Evolutionary conservation across 2,329 filamentous ascomycete species (phyloP).

Genomic region (Penicillium palitans): DNA sequence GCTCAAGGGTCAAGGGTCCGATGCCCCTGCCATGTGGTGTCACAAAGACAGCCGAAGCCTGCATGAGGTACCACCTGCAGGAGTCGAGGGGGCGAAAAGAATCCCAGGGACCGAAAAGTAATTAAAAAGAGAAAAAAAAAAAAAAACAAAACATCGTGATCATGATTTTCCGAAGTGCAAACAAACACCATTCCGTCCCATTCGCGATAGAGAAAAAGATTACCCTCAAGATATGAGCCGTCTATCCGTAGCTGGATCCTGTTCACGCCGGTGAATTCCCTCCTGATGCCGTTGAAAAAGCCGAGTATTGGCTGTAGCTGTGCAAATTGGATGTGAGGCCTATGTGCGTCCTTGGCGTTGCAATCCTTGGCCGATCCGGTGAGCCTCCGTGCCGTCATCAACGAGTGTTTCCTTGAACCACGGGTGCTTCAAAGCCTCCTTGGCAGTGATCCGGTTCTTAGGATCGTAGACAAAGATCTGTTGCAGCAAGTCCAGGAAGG

Average conservation of each 20-base stretch:
- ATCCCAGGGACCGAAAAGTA: neutral
- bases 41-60: conserved; percentile 3
- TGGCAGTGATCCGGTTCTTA: conserved; percentile 63
- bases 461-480: conserved; percentile 68
- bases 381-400: conserved; percentile 66
- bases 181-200: conserved; percentile 26
- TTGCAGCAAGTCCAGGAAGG: conserved; percentile 63
- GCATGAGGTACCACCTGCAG: conserved; percentile 5
- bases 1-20: conserved; percentile 2
- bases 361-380: conserved; percentile 55
- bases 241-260: conserved; percentile 26
- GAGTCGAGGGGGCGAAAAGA: conserved; percentile 4
- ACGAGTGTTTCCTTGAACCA: conserved; percentile 66
- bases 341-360: conserved; percentile 31
- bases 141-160: conserved; percentile 25
- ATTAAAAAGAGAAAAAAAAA: conserved; percentile 11
- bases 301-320: conserved; percentile 6
- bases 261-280: conserved; percentile 18
- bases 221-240: conserved; percentile 24
- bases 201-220: conserved; percentile 19
- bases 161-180: conserved; percentile 25
- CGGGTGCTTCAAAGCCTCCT: conserved; percentile 64
- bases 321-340: neutral
- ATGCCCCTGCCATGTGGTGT: conserved; percentile 7
- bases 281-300: conserved; percentile 9